Evolutionary conservation across 169 alveolate genomes (phyloP), one percentile per base, ranked within the genome.

Genomic region (Plasmodium vinckei): DNA sequence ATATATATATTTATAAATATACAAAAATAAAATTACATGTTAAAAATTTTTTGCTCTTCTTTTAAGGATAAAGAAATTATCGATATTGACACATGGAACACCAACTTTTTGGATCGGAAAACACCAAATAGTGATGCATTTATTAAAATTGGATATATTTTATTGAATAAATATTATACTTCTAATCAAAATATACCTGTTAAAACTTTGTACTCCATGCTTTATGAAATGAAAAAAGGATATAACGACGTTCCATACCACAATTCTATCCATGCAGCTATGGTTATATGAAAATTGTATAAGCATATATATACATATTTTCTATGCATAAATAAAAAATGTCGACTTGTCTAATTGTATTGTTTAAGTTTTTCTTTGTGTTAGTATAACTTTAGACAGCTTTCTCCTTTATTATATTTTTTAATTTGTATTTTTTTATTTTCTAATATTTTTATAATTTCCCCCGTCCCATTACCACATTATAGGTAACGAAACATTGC

Each of bases 171-270:
- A 60, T 86, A 63, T 64, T 86, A 86, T 23, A 86, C 87, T 1
- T 25, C 21, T 1, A 68, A 57, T 59, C 67, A 69, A 23, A 57
- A 70, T 33, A 64, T 86, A 27, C 73, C 91, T 59, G 44, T 46
- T 71, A 73, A 86, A 63, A 60, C 51, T 19, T 53, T 86, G 47
- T 65, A 9, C 27, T 86, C 91, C 59, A 59, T 86, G 12, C 68
- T 86, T 57, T 47, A 51, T 70, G 91, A 86, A 64, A 86, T 86
- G 91, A 68, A 71, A 47, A 54, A 57, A 5, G 91, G 87, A 47
- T 86, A 86, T 70, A 86, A 86, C 87, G 51, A 86, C 54, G 91
- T 86, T 44, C 91, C 91, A 21, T 86, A 86, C 61, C 91, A 86
- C 44, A 86, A 86, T 49, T 69, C 77, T 57, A 70, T 86, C 12